phyloP scores from a whole-genome alignment of 192 early-diverging fungal species.

The Coemansia sp. region DNA sequence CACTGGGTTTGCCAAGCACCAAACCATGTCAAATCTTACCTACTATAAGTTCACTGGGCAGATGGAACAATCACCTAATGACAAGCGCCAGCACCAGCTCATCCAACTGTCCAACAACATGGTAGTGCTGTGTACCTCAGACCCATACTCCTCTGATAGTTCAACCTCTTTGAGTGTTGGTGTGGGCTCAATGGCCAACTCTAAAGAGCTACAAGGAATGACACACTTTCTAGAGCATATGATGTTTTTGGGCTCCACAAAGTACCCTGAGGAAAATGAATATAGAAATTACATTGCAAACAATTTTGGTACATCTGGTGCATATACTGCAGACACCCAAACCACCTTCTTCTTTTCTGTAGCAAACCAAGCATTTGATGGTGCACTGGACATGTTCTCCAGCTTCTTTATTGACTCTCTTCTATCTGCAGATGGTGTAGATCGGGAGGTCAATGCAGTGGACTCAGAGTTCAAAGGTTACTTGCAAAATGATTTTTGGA shows the following conservation, averaged over 20 bases:
- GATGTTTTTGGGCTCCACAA: conserved; percentile 63
- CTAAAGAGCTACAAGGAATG: conserved; percentile 58
- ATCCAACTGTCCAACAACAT: conserved; percentile 58
- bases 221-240: conserved; percentile 75
- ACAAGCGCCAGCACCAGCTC: conserved; percentile 58
- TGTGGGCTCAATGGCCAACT: conserved; percentile 60
- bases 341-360: conserved; percentile 21
- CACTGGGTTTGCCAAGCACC: background rate
- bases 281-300: conserved; percentile 46
- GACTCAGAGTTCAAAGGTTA: conserved; percentile 93
- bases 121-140: conserved; percentile 57
- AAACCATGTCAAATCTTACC: background rate
- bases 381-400: conserved; percentile 63
- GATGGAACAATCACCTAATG: conserved; percentile 54
- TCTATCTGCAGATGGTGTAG: conserved; percentile 73
- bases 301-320: conserved; percentile 27
- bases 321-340: conserved; percentile 10
- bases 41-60: conserved; percentile 11
- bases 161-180: conserved; percentile 59
- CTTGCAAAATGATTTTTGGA: conserved; percentile 59
- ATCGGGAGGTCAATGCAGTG: conserved; percentile 85
- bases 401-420: conserved; percentile 86
- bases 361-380: conserved; percentile 48
- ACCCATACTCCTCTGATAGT: conserved; percentile 46
- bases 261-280: conserved; percentile 68